Evolutionary conservation across 2,329 filamentous ascomycete genomes (phyloP).

Genomic region (Xylaria sp.): DNA sequence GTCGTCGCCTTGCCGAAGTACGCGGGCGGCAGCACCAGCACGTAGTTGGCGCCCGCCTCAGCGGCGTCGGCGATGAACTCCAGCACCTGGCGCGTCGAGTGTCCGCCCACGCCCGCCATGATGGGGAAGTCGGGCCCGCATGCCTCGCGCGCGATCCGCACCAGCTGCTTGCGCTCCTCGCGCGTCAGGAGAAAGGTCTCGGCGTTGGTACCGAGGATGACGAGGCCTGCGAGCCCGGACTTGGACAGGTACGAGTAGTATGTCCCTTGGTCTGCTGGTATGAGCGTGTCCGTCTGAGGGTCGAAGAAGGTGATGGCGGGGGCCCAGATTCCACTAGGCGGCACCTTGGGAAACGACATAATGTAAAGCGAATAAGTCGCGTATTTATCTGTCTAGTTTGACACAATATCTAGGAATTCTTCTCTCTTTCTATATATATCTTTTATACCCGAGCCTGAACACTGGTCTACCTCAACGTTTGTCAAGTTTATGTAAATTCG

Average conservation of each 20-base stretch:
- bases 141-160: slow-evolving; percentile 64
- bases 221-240: slow-evolving; percentile 48
- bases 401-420: not conserved
- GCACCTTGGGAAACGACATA: slow-evolving; percentile 47
- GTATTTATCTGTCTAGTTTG: not conserved
- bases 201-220: slow-evolving; percentile 51
- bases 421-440: not conserved
- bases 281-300: slow-evolving; percentile 58
- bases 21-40: slow-evolving; percentile 68
- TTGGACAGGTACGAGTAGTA: slow-evolving; percentile 62
- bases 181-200: slow-evolving; percentile 62
- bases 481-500: slow-evolving; percentile 3
- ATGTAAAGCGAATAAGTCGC: not conserved
- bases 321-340: slow-evolving; percentile 56
- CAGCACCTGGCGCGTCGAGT: slow-evolving; percentile 71
- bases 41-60: slow-evolving; percentile 69
- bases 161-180: slow-evolving; percentile 67
- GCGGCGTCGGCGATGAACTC: slow-evolving; percentile 68
- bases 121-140: slow-evolving; percentile 65
- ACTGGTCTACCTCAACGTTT: not conserved
- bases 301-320: slow-evolving; percentile 65
- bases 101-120: slow-evolving; percentile 71
- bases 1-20: slow-evolving; percentile 74
- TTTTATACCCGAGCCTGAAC: not conserved
- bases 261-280: slow-evolving; percentile 57